Evolutionary conservation across 345 rosid species (phyloP).

Genomic region (Firmiana major): DNA sequence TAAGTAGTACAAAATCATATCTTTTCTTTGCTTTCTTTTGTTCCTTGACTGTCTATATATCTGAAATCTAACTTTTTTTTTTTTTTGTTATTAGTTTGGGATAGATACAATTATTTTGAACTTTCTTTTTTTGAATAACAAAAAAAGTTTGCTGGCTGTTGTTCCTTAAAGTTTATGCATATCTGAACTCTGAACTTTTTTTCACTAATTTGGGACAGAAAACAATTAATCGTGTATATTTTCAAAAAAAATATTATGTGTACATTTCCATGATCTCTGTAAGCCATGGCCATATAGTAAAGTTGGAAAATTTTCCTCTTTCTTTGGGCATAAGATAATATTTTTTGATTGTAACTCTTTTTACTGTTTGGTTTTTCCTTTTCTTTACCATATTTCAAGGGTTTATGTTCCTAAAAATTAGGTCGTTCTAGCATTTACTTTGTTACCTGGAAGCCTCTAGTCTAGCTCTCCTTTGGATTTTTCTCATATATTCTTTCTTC

Average conservation of each 20-base stretch:
- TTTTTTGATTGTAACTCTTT: background rate
- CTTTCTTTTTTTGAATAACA: background rate
- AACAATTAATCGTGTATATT: background rate
- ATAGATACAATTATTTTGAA: background rate
- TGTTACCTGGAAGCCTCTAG: constrained; percentile 14
- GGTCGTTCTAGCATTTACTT: constrained; percentile 12
- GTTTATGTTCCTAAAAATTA: constrained; percentile 31
- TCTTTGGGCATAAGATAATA: background rate
- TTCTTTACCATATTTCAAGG: constrained; percentile 27
- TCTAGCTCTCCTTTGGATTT: background rate
- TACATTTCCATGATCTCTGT: background rate
- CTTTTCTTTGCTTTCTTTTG: background rate
- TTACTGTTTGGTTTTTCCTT: constrained; percentile 16
- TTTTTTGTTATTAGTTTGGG: background rate
- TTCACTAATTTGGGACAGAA: background rate
- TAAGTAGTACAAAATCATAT: background rate
- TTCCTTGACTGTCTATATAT: background rate
- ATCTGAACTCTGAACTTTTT: background rate
- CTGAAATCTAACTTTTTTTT: background rate
- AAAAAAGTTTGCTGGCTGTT: no score
- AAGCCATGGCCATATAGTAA: background rate
- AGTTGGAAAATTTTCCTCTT: constrained; percentile 13
- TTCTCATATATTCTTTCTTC: background rate
- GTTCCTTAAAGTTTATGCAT: background rate
- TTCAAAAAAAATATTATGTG: background rate